phyloP scores from a whole-genome alignment of 306 rosid species.

The Cucumis hystrix region DNA sequence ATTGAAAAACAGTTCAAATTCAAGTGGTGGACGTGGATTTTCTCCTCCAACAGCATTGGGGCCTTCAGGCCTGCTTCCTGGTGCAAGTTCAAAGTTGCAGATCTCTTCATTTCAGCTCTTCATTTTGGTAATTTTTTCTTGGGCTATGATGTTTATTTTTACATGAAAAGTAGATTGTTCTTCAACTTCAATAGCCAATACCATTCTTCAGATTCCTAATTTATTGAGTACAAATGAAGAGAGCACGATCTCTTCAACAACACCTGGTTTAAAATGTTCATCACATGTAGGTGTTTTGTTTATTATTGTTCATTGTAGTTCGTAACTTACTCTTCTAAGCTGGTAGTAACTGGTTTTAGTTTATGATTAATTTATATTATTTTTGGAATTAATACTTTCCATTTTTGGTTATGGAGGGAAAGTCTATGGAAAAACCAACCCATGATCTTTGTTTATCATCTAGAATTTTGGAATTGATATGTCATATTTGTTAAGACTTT shows the following conservation, averaged over 20 bases:
- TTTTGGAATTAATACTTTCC: background rate
- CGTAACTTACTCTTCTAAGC: background rate
- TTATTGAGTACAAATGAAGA: background rate
- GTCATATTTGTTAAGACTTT: background rate
- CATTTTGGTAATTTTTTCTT: constrained; percentile 19
- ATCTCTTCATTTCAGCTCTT: constrained; percentile 24
- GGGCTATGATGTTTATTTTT: constrained; percentile 20
- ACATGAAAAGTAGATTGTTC: constrained; percentile 10
- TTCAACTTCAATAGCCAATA: background rate
- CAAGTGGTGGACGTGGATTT: constrained; percentile 26
- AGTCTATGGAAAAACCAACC: background rate
- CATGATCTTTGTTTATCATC: background rate
- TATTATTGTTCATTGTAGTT: background rate
- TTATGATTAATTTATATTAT: background rate
- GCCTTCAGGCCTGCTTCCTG: constrained; percentile 33
- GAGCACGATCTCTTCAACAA: background rate
- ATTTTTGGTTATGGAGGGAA: background rate
- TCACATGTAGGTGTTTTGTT: background rate
- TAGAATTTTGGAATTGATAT: background rate
- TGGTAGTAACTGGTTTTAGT: background rate
- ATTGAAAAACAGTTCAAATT: constrained; percentile 43
- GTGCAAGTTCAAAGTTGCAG: constrained; percentile 29
- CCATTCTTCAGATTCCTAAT: constrained; percentile 6
- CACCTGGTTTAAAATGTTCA: background rate
- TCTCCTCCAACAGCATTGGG: constrained; percentile 34